Percentiles rank a stretch among this genome's conserved stretches.
phyloP scores from a whole-genome alignment of 331 rosid species.

The Pyrus hybrid region DNA sequence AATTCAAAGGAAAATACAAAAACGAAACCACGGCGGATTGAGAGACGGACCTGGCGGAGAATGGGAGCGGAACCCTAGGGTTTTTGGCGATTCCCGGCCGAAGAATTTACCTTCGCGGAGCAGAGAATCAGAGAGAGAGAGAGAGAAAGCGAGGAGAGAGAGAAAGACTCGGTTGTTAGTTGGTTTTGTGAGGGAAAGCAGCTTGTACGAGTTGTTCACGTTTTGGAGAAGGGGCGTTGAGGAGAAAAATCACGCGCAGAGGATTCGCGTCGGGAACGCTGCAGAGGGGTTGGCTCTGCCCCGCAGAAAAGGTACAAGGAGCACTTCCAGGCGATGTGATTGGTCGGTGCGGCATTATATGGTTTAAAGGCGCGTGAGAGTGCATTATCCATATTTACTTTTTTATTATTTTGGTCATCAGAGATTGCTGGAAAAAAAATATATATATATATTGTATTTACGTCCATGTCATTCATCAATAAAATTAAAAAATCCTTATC shows the following conservation, averaged over 20 bases:
- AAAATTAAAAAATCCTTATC: too few relatives aligned
- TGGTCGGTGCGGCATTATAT: conserved; percentile 12
- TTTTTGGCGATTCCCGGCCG: conserved; percentile 23
- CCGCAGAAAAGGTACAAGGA: conserved; percentile 31
- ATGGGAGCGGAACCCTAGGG: conserved; percentile 69
- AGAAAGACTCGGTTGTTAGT: conserved; percentile 33
- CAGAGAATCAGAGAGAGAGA: conserved; percentile 30
- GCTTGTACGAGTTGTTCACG: conserved; percentile 20
- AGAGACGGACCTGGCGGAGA: conserved; percentile 22
- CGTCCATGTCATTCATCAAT: too few relatives aligned
- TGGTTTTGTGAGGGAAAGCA: conserved; percentile 27
- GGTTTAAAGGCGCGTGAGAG: conserved; percentile 16
- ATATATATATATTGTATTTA: too few relatives aligned
- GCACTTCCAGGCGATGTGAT: conserved; percentile 10
- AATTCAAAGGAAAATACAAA: neutral
- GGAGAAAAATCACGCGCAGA: conserved; percentile 21
- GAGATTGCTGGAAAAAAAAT: neutral
- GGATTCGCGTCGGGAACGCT: conserved; percentile 12
- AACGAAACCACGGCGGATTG: conserved; percentile 5
- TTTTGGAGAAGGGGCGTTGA: conserved; percentile 14
- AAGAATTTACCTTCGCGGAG: conserved; percentile 24
- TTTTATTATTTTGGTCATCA: neutral
- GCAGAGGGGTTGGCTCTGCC: conserved; percentile 30
- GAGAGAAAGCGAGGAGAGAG: conserved; percentile 20
- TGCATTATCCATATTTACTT: neutral